Percentiles rank a stretch among this genome's conserved stretches.
Evolutionary conservation across 2,329 filamentous ascomycete genomes (phyloP).

Genomic region (Aspergillus floridensis): DNA sequence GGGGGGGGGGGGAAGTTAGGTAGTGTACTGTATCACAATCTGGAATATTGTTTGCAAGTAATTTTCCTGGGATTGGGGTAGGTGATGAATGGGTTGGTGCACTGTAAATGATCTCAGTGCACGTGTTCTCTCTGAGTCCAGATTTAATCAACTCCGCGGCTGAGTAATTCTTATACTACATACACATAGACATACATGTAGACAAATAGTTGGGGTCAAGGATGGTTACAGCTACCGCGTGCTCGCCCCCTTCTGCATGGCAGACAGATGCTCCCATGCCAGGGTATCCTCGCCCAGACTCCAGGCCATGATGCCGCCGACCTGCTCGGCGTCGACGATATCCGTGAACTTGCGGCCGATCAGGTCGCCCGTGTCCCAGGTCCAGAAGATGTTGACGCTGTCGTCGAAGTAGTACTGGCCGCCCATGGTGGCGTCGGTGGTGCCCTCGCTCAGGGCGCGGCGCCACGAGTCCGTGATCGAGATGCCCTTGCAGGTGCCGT

Average conservation of each 20-base stretch:
- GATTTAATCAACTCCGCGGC: too few species aligned
- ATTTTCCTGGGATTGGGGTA: too few species aligned
- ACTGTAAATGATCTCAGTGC: too few species aligned
- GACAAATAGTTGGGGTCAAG: too few species aligned
- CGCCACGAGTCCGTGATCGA: constrained; percentile 59
- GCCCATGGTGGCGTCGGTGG: constrained; percentile 57
- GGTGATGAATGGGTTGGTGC: too few species aligned
- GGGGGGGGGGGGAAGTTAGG: too few species aligned
- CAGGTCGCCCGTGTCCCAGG: constrained; percentile 64
- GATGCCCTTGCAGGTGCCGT: constrained; percentile 43
- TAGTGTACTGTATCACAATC: too few species aligned
- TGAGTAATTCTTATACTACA: not conserved
- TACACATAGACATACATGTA: too few species aligned
- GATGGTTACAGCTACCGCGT: not conserved
- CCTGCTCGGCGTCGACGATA: constrained; percentile 54
- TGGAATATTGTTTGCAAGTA: too few species aligned
- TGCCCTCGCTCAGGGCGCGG: constrained; percentile 53
- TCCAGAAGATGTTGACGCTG: constrained; percentile 64
- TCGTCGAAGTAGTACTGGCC: constrained; percentile 69
- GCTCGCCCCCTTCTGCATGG: constrained; percentile 37
- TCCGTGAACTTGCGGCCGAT: constrained; percentile 62
- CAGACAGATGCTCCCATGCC: constrained; percentile 45
- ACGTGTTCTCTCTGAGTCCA: too few species aligned
- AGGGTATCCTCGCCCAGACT: constrained; percentile 65
- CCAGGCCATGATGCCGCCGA: constrained; percentile 76